These are phyloP conservation scores for Turritis glabra DNA, from an alignment of 345 rosid genomes.

Conservation along the genomic window DNA sequence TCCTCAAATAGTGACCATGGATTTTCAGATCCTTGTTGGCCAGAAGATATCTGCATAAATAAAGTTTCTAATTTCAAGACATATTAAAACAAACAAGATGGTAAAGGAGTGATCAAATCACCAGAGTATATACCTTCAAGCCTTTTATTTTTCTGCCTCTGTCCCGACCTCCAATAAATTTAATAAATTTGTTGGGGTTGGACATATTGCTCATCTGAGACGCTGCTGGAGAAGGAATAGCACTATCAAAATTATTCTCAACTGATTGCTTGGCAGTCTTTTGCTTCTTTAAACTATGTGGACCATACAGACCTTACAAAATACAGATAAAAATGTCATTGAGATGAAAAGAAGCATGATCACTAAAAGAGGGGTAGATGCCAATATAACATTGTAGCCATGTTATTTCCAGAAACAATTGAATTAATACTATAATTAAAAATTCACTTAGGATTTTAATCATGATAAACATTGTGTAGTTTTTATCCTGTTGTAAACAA, in stretches of 20 bases:
- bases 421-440: neutral
- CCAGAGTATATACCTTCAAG: slow-evolving; percentile 54
- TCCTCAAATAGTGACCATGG: slow-evolving; percentile 95
- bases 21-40: slow-evolving; percentile 74
- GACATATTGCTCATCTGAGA: slow-evolving; percentile 97
- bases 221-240: slow-evolving; percentile 73
- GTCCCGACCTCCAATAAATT: slow-evolving; percentile 66
- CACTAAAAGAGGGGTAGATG: neutral
- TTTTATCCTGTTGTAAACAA: neutral
- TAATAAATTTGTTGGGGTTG: slow-evolving; percentile 66
- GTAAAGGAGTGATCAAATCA: slow-evolving; percentile 8
- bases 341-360: neutral
- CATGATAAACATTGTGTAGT: slow-evolving; percentile 1
- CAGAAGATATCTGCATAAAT: slow-evolving; percentile 61
- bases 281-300: slow-evolving; percentile 67
- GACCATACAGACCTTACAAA: slow-evolving; percentile 65
- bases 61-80: slow-evolving; percentile 31
- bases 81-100: slow-evolving; percentile 13
- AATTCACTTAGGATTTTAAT: neutral
- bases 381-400: neutral
- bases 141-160: slow-evolving; percentile 73
- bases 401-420: slow-evolving; percentile 1
- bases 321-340: slow-evolving; percentile 27
- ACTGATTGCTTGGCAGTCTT: slow-evolving; percentile 62
- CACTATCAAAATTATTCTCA: slow-evolving; percentile 57